Evolutionary conservation across 2,329 filamentous ascomycete species (phyloP), one percentile per base, ranked within the genome.

Genomic region (Chrysosporium queenslandicum): DNA sequence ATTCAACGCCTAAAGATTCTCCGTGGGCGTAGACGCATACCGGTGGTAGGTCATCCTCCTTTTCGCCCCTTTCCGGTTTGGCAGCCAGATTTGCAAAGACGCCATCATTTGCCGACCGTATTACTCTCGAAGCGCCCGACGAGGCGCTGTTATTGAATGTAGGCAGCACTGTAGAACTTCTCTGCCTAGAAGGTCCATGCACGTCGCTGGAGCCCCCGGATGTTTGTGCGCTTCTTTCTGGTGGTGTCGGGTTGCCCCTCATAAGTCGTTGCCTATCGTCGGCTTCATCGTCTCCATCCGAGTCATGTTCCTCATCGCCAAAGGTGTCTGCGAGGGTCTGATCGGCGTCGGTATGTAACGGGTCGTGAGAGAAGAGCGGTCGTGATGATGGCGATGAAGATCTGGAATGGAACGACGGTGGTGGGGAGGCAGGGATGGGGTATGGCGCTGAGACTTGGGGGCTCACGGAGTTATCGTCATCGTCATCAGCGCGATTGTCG

Each of bases 81-180:
- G 92, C 92, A 59, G 82, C 88, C 59, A 98, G 71, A 66, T 98
- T 98, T 51, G 91, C 92, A 71, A 95, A 98, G 23, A 98, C 92
- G 56, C 92, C 92, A 69, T 97, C 92, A 46, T 87, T 89, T 51
- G 86, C 83, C 57, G 45, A 48, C 5, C 54, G 54, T 41, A 56
- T 52, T 55, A 61, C 57, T 14, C 62, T 60, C 37, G 69, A 66
- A 32, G 21, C 29, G 20, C 50, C 48, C 1, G 54, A 23, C 14
- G 46, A 46, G 8, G 46, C 34, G 21, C 25, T 46, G 6, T 42
- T 30, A 11, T 37, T 42, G 36, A 42, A 48, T 2, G 37, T 42
- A 18, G 52, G 52, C 12, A 47, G 4, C 2, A 34, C 25, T 5
- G 42, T 41, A 12, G 50, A 40, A 20, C 29, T 51, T 20, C 39